phyloP scores from a whole-genome alignment of 768 basidiomycete species.

The Paxillus ammoniavirescens region DNA sequence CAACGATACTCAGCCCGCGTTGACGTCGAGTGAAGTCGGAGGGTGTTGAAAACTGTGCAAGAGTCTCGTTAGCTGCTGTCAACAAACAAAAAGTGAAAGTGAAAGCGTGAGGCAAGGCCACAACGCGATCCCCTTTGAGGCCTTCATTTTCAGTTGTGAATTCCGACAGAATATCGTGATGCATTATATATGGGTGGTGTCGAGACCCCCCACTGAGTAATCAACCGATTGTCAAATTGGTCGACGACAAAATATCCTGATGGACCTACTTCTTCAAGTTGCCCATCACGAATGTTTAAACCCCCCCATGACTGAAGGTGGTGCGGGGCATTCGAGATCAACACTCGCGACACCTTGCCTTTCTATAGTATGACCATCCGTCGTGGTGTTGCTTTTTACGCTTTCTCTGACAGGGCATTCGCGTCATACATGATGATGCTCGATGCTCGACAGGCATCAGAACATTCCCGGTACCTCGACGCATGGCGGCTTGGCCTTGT shows the following conservation, averaged over 20 bases:
- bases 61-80: not conserved
- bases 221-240: not conserved
- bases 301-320: too few species aligned
- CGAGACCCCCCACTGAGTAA: conserved; percentile 21
- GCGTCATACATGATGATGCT: not conserved
- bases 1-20: not conserved
- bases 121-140: not conserved
- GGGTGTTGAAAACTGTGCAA: not conserved
- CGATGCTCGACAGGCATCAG: not conserved
- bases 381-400: too few species aligned
- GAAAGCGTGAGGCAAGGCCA: not conserved
- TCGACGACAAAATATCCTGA: conserved; percentile 7
- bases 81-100: not conserved
- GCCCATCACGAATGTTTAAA: not conserved
- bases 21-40: not conserved
- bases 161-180: not conserved
- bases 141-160: not conserved
- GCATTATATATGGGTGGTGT: conserved; percentile 19
- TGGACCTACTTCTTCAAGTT: not conserved
- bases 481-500: not conserved
- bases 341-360: not conserved
- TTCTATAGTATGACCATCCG: not conserved
- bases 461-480: not conserved
- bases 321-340: not conserved
- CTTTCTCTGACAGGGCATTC: not conserved